These are phyloP conservation scores for Mortierella polycephala DNA, from an alignment of 371 early-diverging fungal species.

Conservation along the genomic window DNA sequence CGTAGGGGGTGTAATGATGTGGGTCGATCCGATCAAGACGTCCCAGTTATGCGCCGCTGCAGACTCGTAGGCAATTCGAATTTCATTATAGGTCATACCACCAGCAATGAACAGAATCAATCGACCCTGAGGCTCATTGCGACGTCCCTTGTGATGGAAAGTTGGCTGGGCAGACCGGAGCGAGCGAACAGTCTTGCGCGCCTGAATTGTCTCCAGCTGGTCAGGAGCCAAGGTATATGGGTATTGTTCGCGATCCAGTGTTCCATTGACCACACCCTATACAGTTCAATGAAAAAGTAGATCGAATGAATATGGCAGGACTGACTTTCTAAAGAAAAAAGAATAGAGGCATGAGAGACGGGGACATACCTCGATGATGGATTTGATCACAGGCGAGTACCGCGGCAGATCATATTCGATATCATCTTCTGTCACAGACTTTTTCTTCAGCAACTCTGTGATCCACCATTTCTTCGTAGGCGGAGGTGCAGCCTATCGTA, in stretches of 20 bases:
- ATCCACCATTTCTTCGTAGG: conserved; percentile 50
- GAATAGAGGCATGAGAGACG: neutral
- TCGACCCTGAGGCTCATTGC: conserved; percentile 52
- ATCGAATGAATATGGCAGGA: neutral
- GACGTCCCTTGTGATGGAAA: conserved; percentile 55
- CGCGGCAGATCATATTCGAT: conserved; percentile 77
- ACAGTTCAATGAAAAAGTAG: neutral
- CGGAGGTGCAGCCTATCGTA: conserved; percentile 44
- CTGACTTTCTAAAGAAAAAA: neutral
- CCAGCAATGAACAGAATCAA: conserved; percentile 87
- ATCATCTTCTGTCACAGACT: conserved; percentile 66
- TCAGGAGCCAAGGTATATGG: conserved; percentile 48
- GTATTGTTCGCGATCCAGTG: conserved; percentile 45
- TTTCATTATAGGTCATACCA: conserved; percentile 93
- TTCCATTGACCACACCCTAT: conserved; percentile 40
- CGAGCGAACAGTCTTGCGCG: conserved; percentile 53
- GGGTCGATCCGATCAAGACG: conserved; percentile 87
- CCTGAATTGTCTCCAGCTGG: conserved; percentile 48
- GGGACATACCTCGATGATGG: conserved; percentile 40
- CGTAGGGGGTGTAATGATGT: conserved; percentile 80
- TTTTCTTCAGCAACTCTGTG: conserved; percentile 43
- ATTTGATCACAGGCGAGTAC: conserved; percentile 74
- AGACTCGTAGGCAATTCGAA: conserved; percentile 87
- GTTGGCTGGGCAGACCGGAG: conserved; percentile 52
- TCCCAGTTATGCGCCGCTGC: conserved; percentile 78